These are phyloP conservation scores for Aegilops longissima DNA, from an alignment of 176 grass and related monocot species.

Conservation along the genomic window DNA sequence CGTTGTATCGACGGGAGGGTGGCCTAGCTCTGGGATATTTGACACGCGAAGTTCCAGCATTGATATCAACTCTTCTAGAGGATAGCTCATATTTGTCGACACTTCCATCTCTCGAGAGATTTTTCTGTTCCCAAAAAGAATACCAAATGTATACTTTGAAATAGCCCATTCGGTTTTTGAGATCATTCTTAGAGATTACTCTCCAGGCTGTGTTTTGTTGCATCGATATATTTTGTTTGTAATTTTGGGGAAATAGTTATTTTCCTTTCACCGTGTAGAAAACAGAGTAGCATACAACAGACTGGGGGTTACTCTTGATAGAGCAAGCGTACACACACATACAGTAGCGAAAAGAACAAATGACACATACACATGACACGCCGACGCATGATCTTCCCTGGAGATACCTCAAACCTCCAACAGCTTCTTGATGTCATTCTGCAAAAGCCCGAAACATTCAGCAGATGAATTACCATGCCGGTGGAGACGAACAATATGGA, in stretches of 20 bases:
- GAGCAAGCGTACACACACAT: conserved; percentile 14
- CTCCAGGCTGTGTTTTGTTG: conserved; percentile 10
- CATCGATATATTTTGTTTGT: not conserved
- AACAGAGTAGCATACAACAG: not conserved
- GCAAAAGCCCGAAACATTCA: not conserved
- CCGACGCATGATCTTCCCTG: not conserved
- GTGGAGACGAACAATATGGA: not conserved
- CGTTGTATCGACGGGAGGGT: conserved; percentile 41
- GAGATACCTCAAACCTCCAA: conserved; percentile 36
- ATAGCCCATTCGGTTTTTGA: conserved; percentile 45
- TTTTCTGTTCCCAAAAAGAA: conserved; percentile 31
- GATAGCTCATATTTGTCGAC: conserved; percentile 55
- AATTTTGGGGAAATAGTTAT: not conserved
- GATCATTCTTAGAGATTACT: conserved; percentile 46
- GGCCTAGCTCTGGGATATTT: conserved; percentile 57
- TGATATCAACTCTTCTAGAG: conserved; percentile 87
- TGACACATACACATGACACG: not conserved
- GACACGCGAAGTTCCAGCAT: conserved; percentile 63
- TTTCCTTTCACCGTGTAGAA: not conserved
- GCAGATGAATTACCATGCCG: not conserved
- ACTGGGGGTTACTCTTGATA: not conserved
- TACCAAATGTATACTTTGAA: conserved; percentile 31
- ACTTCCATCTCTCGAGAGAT: conserved; percentile 15
- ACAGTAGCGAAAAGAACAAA: not conserved
- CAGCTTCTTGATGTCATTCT: conserved; percentile 59